Base-by-base conservation (phyloP, 2,329 filamentous ascomycete species). In the Fusarium nisikadoi region DNA sequence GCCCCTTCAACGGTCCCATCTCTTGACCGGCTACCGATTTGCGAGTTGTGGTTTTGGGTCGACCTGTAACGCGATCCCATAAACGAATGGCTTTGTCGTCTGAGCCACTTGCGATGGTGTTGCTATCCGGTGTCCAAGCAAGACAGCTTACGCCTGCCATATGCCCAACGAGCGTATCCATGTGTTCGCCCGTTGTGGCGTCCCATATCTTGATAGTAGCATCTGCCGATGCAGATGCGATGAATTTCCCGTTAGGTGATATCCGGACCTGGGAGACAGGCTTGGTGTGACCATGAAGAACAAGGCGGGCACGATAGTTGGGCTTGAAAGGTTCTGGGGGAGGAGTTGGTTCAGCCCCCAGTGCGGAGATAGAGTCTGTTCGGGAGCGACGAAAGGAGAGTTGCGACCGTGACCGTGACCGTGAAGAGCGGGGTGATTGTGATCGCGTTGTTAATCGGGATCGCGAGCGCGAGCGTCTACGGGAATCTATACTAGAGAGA, bases 51-150 rank as follows among this genome's bases (percentile, higher is more conserved):
- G 82, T 83, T 65, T 86, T 87, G 19, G 88, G 87, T 12, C 86
- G 83, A 0, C 88, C 88, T 27, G 89, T 91, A 23, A 90, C 86
- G 12, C 90, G 84, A 78, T 98, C 93, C 96, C 96, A 99, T 2
- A 99, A 85, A 5, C 96, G 90, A 71, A 99, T 98, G 2, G 93
- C 91, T 83, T 99, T 99, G 86, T 99, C 96, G 82, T 99, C 96
- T 9, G 93, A 95, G 29, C 95, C 96, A 14, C 94, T 95, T 8
- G 95, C 96, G 50, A 99, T 87, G 6, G 93, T 94, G 75, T 91
- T 91, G 68, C 92, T 94, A 80, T 98, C 94, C 0, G 95, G 95
- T 66, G 92, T 92, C 96, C 96, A 99, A n/a, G 95, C 92, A 52
- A 99, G 88, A 42, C 94, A 95, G 36, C 93, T 97, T 23, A 99